A percentile compares a stretch with the other conserved stretches of the same genome.
Conservation (phyloP, 1,139 yeast species). For the Geotrichum histeridarum region DNA sequence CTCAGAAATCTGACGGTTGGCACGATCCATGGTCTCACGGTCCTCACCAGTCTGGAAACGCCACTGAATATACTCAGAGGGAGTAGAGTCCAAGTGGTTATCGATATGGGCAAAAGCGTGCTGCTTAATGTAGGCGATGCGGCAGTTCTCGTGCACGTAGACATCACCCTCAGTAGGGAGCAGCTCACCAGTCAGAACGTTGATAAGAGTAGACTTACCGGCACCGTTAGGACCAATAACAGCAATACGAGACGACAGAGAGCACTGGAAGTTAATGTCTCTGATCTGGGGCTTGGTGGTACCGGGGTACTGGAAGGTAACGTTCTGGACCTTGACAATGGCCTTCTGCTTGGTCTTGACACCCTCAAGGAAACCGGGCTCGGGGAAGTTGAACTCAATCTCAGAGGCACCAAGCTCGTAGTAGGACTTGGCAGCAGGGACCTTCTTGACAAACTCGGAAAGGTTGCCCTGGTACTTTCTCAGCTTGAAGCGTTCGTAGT, state of each 20-base stretch:
- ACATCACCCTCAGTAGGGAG: conserved; percentile 97
- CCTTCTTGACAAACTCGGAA: conserved; percentile 95
- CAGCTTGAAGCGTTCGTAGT: conserved; percentile 99
- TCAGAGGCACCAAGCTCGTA: conserved; percentile 98
- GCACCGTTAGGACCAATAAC: conserved; percentile 99
- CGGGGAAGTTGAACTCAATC: conserved; percentile 94
- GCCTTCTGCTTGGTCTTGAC: conserved; percentile 99
- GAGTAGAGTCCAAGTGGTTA: conserved; percentile 97
- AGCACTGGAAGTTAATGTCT: conserved; percentile 95
- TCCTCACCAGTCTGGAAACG: conserved; percentile 99
- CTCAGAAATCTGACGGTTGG: conserved; percentile 97
- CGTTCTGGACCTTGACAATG: conserved; percentile 92
- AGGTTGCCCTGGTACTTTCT: conserved; percentile 99
- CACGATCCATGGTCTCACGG: conserved; percentile 99
- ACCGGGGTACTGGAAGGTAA: conserved; percentile 99
- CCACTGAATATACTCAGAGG: conserved; percentile 99
- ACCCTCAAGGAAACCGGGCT: conserved; percentile 99
- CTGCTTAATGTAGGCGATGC: conserved; percentile 99
- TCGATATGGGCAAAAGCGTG: conserved; percentile 99
- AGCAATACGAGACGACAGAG: conserved; percentile 98
- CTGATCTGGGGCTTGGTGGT: conserved; percentile 88
- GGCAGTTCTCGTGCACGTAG: conserved; percentile 98
- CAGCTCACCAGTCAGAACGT: conserved; percentile 98
- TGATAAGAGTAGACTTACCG: conserved; percentile 97
- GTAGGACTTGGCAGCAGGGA: conserved; percentile 98